Conservation (phyloP, 192 early-diverging fungal species). For the Powellomyces hirtus region DNA sequence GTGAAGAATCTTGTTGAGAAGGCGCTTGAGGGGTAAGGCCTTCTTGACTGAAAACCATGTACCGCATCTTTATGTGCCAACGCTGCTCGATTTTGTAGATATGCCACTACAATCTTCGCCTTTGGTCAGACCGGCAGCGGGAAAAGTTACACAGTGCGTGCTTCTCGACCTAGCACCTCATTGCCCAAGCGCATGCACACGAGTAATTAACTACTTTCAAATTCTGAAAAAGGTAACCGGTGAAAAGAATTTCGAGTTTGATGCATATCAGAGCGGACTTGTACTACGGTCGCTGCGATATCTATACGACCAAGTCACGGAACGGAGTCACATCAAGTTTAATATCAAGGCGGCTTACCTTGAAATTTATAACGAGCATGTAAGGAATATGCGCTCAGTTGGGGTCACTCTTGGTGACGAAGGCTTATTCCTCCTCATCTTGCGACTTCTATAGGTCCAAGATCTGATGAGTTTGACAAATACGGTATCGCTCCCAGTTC, state of each 20-base stretch:
- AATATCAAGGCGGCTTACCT: conserved; percentile 44
- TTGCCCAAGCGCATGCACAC: too few species aligned
- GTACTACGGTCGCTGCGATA: conserved; percentile 44
- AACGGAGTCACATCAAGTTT: not conserved
- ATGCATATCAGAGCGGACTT: conserved; percentile 30
- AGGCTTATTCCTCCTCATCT: not conserved
- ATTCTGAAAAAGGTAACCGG: conserved; percentile 56
- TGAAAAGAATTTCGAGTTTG: conserved; percentile 22
- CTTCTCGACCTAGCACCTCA: too few species aligned
- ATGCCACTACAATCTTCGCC: conserved; percentile 54
- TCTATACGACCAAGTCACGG: conserved; percentile 36
- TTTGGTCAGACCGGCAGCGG: conserved; percentile 61
- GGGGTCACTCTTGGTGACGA: not conserved
- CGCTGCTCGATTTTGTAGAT: conserved; percentile 28
- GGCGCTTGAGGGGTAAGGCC: conserved; percentile 46
- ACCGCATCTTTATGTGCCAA: not conserved
- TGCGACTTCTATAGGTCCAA: conserved; percentile 30
- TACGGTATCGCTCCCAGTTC: conserved; percentile 36
- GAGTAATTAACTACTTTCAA: too few species aligned
- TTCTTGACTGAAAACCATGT: too few species aligned
- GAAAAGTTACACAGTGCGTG: conserved; percentile 49
- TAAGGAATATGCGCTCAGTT: not conserved
- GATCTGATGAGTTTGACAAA: conserved; percentile 46
- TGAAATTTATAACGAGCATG: conserved; percentile 60
- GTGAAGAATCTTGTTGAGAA: conserved; percentile 37